Percentiles rank a stretch among this genome's conserved stretches.
These are phyloP conservation scores for Quercus glauca DNA, from an alignment of 306 rosid genomes.

Conservation along the genomic window DNA sequence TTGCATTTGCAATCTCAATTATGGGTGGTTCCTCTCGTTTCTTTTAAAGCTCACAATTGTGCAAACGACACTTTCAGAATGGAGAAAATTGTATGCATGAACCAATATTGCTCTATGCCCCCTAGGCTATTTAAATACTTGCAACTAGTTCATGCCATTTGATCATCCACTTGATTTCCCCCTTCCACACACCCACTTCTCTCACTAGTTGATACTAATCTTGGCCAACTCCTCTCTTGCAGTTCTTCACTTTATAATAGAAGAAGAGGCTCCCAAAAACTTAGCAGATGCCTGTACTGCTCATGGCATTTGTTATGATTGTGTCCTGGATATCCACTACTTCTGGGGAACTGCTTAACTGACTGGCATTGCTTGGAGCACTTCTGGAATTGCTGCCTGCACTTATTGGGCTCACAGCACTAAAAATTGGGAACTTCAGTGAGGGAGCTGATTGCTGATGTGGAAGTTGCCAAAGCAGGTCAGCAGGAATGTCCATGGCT, in stretches of 20 bases:
- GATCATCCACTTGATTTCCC: conserved; percentile 71
- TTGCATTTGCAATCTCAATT: too few relatives aligned
- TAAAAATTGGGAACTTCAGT: too few relatives aligned
- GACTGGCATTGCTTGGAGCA: conserved; percentile 48
- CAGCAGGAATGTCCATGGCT: too few relatives aligned
- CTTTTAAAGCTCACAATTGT: too few relatives aligned
- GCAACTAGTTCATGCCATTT: conserved; percentile 68
- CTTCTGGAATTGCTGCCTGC: too few relatives aligned
- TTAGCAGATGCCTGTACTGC: conserved; percentile 65
- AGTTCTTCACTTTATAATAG: conserved; percentile 59
- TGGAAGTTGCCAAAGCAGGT: too few relatives aligned
- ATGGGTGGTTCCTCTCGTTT: too few relatives aligned
- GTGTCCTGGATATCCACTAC: conserved; percentile 13
- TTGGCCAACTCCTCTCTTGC: conserved; percentile 72
- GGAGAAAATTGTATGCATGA: too few relatives aligned
- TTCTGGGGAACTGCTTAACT: conserved; percentile 62
- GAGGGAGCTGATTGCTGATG: too few relatives aligned
- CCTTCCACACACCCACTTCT: conserved; percentile 64
- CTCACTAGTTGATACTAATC: conserved; percentile 79
- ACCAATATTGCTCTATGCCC: conserved; percentile 58
- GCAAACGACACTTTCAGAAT: too few relatives aligned
- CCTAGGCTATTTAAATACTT: conserved; percentile 61
- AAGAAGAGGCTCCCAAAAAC: conserved; percentile 77
- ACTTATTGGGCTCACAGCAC: too few relatives aligned
- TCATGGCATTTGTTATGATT: neutral